phyloP scores from a whole-genome alignment of 1,284 basidiomycete genomes.

The Megacollybia platyphylla region DNA sequence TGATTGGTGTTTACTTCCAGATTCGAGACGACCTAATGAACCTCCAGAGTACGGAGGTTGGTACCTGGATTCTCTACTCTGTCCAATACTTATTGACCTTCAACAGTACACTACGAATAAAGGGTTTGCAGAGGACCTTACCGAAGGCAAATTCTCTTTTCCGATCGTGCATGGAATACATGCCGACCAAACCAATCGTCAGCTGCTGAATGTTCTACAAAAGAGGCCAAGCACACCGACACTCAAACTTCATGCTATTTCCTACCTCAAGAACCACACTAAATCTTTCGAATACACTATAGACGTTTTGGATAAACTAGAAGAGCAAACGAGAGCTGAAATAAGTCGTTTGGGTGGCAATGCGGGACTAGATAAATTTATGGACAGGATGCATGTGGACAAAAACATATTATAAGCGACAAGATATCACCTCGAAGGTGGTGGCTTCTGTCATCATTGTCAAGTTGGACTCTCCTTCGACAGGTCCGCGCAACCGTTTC shows the following conservation, averaged over 20 bases:
- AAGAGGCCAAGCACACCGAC: conserved; percentile 75
- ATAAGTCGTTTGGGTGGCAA: conserved; percentile 41
- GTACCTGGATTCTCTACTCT: conserved; percentile 3
- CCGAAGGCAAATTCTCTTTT: conserved; percentile 95
- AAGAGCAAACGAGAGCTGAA: conserved; percentile 28
- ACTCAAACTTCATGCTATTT: conserved; percentile 69
- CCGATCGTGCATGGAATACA: conserved; percentile 86
- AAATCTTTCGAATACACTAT: conserved; percentile 63
- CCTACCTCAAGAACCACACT: conserved; percentile 61
- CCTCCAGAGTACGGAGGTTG: conserved; percentile 73
- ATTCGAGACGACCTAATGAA: conserved; percentile 98
- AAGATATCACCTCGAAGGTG: too few species aligned
- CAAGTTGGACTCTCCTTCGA: too few species aligned
- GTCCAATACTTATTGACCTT: neutral
- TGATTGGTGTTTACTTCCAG: conserved; percentile 92
- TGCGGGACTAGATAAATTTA: conserved; percentile 25
- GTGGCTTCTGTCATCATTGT: too few species aligned
- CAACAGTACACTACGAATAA: conserved; percentile 80
- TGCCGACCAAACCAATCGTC: conserved; percentile 51
- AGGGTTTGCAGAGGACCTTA: conserved; percentile 90
- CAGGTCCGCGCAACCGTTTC: too few species aligned
- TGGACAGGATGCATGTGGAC: conserved; percentile 26
- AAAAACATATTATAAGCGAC: conserved; percentile 1
- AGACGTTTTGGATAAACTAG: conserved; percentile 38
- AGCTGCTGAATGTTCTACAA: conserved; percentile 68